Evolutionary conservation across 2,329 filamentous ascomycete genomes (phyloP).

Genomic region (Xylaria sp.): DNA sequence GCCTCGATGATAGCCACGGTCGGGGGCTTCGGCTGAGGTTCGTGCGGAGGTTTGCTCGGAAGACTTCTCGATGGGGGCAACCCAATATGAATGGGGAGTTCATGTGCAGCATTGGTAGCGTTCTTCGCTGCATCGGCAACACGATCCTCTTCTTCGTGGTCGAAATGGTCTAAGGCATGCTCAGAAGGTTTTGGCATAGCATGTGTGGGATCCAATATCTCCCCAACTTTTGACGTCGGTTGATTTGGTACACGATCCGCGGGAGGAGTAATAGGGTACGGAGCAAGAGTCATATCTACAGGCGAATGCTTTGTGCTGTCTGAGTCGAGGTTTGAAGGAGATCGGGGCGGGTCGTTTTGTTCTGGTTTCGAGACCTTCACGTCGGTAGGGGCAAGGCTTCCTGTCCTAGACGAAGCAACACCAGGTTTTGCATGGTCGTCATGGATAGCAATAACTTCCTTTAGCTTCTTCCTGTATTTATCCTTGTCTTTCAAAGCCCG

Average conservation of each 20-base stretch:
- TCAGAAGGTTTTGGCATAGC: conserved; percentile 70
- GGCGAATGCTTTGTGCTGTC: conserved; percentile 66
- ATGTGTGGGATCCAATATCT: conserved; percentile 66
- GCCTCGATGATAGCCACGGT: conserved; percentile 56
- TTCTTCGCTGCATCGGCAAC: conserved; percentile 58
- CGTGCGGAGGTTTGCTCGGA: conserved; percentile 62
- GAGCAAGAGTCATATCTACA: conserved; percentile 67
- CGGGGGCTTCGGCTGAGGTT: conserved; percentile 64
- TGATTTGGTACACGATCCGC: conserved; percentile 58
- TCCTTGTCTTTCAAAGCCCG: conserved; percentile 93
- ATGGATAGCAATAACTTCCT: conserved; percentile 69
- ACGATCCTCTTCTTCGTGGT: conserved; percentile 64
- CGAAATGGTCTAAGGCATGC: conserved; percentile 66
- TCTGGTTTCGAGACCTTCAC: conserved; percentile 47
- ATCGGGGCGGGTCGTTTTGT: conserved; percentile 55
- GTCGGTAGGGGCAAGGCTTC: conserved; percentile 42
- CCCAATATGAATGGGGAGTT: conserved; percentile 61
- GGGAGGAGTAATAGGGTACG: conserved; percentile 73
- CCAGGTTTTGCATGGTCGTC: conserved; percentile 42
- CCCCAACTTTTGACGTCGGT: conserved; percentile 57
- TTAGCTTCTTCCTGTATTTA: conserved; percentile 88
- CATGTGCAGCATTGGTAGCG: conserved; percentile 56
- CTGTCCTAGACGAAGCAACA: conserved; percentile 37
- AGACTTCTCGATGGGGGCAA: conserved; percentile 67
- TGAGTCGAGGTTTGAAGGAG: conserved; percentile 60